Evolutionary conservation across 768 basidiomycete genomes (phyloP).

Genomic region (Pleurotus pulmonarius): DNA sequence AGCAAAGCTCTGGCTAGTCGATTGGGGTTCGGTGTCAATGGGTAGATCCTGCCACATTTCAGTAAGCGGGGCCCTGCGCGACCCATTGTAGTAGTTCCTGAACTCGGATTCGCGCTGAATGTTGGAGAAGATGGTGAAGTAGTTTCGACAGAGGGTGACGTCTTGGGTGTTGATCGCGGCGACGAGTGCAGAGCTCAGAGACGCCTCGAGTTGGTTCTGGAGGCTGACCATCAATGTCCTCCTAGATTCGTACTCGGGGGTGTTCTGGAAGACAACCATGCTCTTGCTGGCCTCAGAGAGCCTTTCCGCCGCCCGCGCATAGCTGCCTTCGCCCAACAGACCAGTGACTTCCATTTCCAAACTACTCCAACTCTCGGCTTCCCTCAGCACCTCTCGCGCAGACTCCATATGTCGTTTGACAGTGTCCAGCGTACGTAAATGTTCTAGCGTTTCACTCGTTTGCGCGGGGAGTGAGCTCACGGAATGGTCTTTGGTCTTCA

Average conservation of each 20-base stretch:
- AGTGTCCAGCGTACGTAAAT: constrained; percentile 76
- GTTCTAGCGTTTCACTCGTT: constrained; percentile 68
- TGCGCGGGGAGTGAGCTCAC: constrained; percentile 46
- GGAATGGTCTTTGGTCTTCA: constrained; percentile 56
- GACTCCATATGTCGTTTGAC: constrained; percentile 87
- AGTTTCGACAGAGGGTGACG: constrained; percentile 65
- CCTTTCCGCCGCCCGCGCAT: constrained; percentile 88
- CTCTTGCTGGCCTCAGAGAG: constrained; percentile 85
- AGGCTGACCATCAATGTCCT: constrained; percentile 85
- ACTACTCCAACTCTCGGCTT: constrained; percentile 96
- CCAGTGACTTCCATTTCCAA: constrained; percentile 90
- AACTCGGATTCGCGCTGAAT: constrained; percentile 94
- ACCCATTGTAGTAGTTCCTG: constrained; percentile 90
- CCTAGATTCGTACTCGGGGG: constrained; percentile 85
- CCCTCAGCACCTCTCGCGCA: constrained; percentile 82
- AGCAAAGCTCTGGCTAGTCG: constrained; percentile 40
- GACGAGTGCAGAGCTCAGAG: constrained; percentile 85
- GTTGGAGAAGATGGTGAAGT: constrained; percentile 83
- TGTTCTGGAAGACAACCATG: constrained; percentile 92
- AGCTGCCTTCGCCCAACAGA: constrained; percentile 74
- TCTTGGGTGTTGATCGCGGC: constrained; percentile 82
- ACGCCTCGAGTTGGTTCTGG: constrained; percentile 94
- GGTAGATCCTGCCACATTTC: constrained; percentile 63
- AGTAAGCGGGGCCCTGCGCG: constrained; percentile 62
- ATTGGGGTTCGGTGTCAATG: constrained; percentile 27